phyloP scores from a whole-genome alignment of 2,329 filamentous ascomycete species.

The Fusarium tricinctum region DNA sequence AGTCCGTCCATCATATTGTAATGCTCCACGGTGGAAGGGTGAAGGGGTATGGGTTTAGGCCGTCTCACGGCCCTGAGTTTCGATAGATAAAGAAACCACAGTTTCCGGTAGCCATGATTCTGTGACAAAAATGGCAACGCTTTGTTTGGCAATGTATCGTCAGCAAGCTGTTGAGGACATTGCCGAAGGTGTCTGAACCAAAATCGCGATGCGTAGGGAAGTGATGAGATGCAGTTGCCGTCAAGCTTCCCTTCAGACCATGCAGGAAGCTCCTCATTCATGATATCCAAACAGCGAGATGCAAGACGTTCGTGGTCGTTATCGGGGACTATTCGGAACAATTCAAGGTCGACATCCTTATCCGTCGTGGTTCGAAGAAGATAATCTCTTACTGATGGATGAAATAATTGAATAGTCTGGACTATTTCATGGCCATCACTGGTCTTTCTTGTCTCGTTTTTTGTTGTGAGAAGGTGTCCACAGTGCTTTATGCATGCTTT shows the following conservation, averaged over 20 bases:
- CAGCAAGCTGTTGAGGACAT: constrained; percentile 1
- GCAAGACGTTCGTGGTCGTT: constrained; percentile 4
- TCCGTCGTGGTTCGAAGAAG: neutral
- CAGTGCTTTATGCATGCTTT: neutral
- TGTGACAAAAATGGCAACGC: neutral
- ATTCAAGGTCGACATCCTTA: rapidly evolving
- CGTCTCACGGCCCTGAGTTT: neutral
- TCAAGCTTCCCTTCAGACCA: neutral
- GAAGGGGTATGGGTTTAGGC: too few relatives aligned
- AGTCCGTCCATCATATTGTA: neutral
- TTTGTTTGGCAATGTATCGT: neutral
- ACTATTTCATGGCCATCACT: neutral
- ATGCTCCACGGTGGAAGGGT: neutral
- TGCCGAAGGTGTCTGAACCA: constrained; percentile 19
- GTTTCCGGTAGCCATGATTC: neutral
- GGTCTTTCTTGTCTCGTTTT: neutral
- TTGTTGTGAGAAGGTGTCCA: neutral
- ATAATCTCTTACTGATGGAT: constrained; percentile 10
- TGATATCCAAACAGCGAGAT: constrained; percentile 12
- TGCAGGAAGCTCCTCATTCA: neutral
- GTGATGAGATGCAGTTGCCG: neutral
- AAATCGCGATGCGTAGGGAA: constrained; percentile 5
- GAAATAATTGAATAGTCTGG: constrained; percentile 12
- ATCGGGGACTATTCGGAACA: constrained; percentile 5
- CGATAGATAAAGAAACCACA: constrained; percentile 18